Conservation (phyloP, 176 grass and related monocot species). For the Sorghum bicolor region Sorghum_bicolor_NCBIv3 NC_012877.2:5392001-5392500, state of each 20-base stretch:
- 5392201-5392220: not conserved
- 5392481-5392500: slow-evolving; percentile 7
- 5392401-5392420: not conserved
- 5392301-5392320: not conserved
- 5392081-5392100: not conserved
- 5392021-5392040: slow-evolving; percentile 23
- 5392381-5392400: slow-evolving; percentile 23
- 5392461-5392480: slow-evolving; percentile 13
- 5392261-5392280: not conserved
- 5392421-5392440: not conserved
- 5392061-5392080: not conserved
- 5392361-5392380: not conserved
- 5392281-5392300: slow-evolving; percentile 12
- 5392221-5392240: not conserved
- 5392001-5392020: slow-evolving; percentile 8
- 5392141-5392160: not conserved
- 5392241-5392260: slow-evolving; percentile 1
- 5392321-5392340: not conserved
- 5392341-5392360: not conserved
- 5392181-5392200: not conserved
- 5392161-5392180: not conserved
- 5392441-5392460: not conserved
- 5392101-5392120: not conserved
- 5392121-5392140: not conserved
- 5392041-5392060: not conserved